A percentile compares a stretch with the other conserved stretches of the same genome.
phyloP scores from a whole-genome alignment of 352 stramenopile species.

The Globisporangium camurandrum region DNA sequence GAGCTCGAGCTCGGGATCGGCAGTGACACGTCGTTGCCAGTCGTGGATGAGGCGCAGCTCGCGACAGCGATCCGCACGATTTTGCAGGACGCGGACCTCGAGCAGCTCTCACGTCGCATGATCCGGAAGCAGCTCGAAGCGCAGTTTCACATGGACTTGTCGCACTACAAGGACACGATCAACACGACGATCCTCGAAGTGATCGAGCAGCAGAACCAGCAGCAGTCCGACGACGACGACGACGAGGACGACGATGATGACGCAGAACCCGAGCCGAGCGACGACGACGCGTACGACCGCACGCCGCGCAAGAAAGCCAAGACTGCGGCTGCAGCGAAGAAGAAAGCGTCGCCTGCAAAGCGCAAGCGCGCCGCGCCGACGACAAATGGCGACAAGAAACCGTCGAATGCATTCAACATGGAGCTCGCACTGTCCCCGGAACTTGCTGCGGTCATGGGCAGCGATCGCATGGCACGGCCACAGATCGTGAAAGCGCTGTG shows the following conservation, averaged over 20 bases:
- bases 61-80: constrained; percentile 68
- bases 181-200: constrained; percentile 74
- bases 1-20: constrained; percentile 49
- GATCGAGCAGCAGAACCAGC: constrained; percentile 73
- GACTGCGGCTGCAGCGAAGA: constrained; percentile 26
- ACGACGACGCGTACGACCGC: constrained; percentile 26
- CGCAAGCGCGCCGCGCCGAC: constrained; percentile 32
- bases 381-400: constrained; percentile 19
- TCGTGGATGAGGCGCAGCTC: constrained; percentile 56
- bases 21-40: constrained; percentile 24
- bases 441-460: constrained; percentile 75
- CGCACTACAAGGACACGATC: constrained; percentile 77
- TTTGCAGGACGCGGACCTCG: constrained; percentile 71
- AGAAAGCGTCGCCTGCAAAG: constrained; percentile 52
- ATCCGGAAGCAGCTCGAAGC: constrained; percentile 82
- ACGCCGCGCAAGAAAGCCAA: constrained; percentile 24
- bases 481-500: constrained; percentile 95
- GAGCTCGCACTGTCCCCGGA: constrained; percentile 70
- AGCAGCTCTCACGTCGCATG: constrained; percentile 81
- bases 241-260: constrained; percentile 32
- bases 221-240: constrained; percentile 43
- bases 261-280: constrained; percentile 25
- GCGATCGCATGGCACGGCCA: constrained; percentile 80
- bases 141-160: constrained; percentile 72
- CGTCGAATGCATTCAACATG: constrained; percentile 67